phyloP scores from a whole-genome alignment of 2,329 filamentous ascomycete species.

The Pseudogymnoascus sp. region DNA sequence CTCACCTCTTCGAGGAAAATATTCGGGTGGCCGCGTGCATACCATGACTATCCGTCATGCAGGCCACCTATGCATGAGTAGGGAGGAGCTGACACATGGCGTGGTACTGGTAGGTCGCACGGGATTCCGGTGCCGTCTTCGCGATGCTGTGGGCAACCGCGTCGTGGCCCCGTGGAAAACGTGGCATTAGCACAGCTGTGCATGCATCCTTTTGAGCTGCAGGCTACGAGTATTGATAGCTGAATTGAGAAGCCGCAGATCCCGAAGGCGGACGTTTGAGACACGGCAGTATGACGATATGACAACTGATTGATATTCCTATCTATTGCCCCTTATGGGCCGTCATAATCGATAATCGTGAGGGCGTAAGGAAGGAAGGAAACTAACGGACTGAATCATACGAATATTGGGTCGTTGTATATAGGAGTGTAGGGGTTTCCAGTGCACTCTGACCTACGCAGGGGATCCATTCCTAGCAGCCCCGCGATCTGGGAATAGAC shows the following conservation, averaged over 20 bases:
- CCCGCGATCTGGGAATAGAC: neutral
- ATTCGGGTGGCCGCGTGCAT: neutral
- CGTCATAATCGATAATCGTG: neutral
- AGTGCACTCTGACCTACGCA: neutral
- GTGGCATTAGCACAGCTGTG: neutral
- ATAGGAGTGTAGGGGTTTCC: neutral
- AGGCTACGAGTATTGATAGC: neutral
- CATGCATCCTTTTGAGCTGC: neutral
- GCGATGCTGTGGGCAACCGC: neutral
- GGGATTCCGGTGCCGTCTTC: neutral
- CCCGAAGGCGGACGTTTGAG: neutral
- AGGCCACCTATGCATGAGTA: neutral
- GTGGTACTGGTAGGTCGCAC: neutral
- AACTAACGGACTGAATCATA: neutral
- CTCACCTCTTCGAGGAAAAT: neutral
- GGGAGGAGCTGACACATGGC: slow-evolving; percentile 4
- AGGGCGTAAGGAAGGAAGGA: neutral
- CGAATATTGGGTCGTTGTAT: neutral
- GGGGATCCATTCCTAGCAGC: neutral
- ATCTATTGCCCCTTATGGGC: neutral
- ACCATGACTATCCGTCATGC: neutral
- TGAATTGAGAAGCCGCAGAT: slow-evolving; percentile 1
- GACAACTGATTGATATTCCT: neutral
- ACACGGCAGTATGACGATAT: neutral
- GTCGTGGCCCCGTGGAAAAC: neutral